Percentiles rank a stretch among this genome's conserved stretches.
Conservation (phyloP, 208 protist genomes). For the Trypanosoma lewisi region DNA sequence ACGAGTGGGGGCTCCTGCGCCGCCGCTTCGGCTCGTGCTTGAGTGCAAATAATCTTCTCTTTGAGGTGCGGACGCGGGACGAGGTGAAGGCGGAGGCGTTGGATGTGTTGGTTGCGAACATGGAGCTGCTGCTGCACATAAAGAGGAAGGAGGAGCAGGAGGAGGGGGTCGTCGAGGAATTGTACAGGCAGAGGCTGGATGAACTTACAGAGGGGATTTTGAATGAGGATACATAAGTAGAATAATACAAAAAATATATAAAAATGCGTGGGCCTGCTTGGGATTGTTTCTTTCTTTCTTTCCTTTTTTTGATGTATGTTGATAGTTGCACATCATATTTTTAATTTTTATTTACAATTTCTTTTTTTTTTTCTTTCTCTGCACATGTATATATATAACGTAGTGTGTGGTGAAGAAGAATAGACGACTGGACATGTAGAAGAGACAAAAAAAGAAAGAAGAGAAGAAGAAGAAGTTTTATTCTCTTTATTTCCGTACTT, state of each 20-base stretch:
- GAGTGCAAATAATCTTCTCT: constrained; percentile 38
- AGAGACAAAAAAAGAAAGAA: neutral
- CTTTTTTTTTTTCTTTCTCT: too few species aligned
- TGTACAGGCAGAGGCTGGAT: constrained; percentile 4
- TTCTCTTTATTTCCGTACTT: too few species aligned
- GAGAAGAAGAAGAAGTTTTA: neutral
- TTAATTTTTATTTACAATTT: neutral
- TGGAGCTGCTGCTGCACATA: constrained; percentile 50
- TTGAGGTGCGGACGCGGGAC: constrained; percentile 41
- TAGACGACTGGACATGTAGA: too few species aligned
- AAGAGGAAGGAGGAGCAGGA: constrained; percentile 28
- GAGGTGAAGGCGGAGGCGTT: constrained; percentile 46
- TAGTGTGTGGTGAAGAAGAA: too few species aligned
- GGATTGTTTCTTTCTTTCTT: neutral
- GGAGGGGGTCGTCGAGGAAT: neutral
- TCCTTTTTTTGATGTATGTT: neutral
- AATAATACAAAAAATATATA: constrained; percentile 15
- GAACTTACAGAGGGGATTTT: constrained; percentile 7
- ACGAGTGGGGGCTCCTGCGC: constrained; percentile 49
- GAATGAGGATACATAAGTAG: neutral
- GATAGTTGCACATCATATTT: neutral
- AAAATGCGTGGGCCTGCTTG: too few species aligned
- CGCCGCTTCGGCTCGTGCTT: constrained; percentile 42
- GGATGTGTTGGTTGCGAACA: constrained; percentile 34
- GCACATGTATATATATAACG: too few species aligned